A percentile compares a stretch with the other conserved stretches of the same genome.
Conservation (phyloP, 352 stramenopile genomes). For the Thalassiosira hispida region DNA sequence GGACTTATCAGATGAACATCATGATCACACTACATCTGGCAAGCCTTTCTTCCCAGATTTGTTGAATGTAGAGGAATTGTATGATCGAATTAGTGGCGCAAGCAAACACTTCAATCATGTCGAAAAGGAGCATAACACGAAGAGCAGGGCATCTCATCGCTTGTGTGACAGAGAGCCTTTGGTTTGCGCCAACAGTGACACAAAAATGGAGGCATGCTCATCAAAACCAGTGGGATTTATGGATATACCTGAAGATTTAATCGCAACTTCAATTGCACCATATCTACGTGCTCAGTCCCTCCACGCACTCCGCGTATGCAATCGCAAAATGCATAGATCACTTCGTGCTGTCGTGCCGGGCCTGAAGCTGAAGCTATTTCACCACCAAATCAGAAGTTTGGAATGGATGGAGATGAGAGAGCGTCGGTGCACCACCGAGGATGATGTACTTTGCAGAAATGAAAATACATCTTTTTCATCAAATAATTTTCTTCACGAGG, state of each 20-base stretch:
- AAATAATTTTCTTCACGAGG: conserved; percentile 11
- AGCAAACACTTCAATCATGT: conserved; percentile 19
- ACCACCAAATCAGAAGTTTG: conserved; percentile 76
- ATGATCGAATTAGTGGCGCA: conserved; percentile 53
- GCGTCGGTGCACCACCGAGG: conserved; percentile 48
- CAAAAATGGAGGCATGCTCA: neutral
- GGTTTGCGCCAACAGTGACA: neutral
- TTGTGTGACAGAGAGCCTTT: neutral
- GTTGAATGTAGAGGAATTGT: conserved; percentile 67
- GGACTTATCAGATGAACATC: no score
- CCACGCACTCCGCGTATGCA: conserved; percentile 56
- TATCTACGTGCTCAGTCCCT: conserved; percentile 65
- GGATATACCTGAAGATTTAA: conserved; percentile 61
- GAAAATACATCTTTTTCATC: neutral
- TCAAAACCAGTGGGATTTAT: conserved; percentile 20
- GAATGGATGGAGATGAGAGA: conserved; percentile 79
- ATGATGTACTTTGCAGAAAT: conserved; percentile 35
- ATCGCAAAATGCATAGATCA: conserved; percentile 48
- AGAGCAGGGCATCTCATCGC: conserved; percentile 2
- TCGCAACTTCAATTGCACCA: conserved; percentile 55
- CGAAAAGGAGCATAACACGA: neutral
- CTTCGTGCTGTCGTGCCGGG: conserved; percentile 67
- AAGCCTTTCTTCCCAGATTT: conserved; percentile 61
- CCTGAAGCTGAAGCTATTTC: conserved; percentile 71
- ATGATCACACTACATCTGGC: neutral